A percentile compares a stretch with the other conserved stretches of the same genome.
Conservation (phyloP, 2,329 filamentous ascomycete genomes). For the Phialophora macrospora region DNA sequence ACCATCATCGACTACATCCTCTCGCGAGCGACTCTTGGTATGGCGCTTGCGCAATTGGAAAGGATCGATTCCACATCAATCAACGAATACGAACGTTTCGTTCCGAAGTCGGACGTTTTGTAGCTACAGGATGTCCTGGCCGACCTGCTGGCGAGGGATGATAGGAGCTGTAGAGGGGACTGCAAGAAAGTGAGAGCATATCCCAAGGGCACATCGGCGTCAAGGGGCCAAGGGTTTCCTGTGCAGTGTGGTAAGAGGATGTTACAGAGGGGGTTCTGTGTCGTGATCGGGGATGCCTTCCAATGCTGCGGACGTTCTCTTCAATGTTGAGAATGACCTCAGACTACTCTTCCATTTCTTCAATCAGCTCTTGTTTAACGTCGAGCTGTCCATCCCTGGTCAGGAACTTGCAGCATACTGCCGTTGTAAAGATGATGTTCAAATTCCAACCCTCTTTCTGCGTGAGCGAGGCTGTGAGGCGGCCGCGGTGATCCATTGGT, state of each 20-base stretch:
- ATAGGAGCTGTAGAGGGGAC: slow-evolving; percentile 27
- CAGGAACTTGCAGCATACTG: slow-evolving; percentile 62
- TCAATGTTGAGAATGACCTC: slow-evolving; percentile 46
- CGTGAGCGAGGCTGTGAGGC: slow-evolving; percentile 59
- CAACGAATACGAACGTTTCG: slow-evolving; percentile 59
- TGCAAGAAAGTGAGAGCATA: slow-evolving; percentile 25
- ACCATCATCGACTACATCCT: slow-evolving; percentile 72
- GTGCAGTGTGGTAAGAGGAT: no score
- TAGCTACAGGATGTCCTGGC: slow-evolving; percentile 67
- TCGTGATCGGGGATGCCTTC: no score
- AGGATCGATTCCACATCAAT: slow-evolving; percentile 44
- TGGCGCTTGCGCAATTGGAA: slow-evolving; percentile 39
- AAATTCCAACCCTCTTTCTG: slow-evolving; percentile 64
- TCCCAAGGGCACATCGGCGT: slow-evolving; percentile 19
- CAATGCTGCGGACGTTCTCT: no score
- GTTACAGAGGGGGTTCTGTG: no score
- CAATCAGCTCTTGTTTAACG: slow-evolving; percentile 41
- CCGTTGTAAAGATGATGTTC: slow-evolving; percentile 71
- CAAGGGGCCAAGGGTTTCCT: no score
- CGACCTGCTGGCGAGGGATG: slow-evolving; percentile 52
- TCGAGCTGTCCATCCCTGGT: slow-evolving; percentile 46
- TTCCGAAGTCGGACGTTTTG: slow-evolving; percentile 65
- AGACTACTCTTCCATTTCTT: slow-evolving; percentile 41
- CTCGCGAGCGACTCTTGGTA: slow-evolving; percentile 60
- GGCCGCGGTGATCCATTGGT: no score